phyloP scores from a whole-genome alignment of 306 rosid species.

The Canavalia ensiformis region DNA sequence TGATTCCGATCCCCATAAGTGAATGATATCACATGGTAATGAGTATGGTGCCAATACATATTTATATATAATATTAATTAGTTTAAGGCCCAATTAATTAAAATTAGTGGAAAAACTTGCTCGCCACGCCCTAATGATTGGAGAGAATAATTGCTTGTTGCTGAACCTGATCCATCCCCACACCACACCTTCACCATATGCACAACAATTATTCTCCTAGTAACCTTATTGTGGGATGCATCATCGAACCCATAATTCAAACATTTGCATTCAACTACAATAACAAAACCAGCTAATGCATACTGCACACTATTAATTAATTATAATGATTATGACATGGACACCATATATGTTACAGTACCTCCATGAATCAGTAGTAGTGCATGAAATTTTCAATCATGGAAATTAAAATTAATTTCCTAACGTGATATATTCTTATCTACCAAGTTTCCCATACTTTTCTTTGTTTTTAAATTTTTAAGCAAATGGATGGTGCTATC shows the following conservation, averaged over 20 bases:
- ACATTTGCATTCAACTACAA: constrained; percentile 11
- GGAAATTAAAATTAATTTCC: constrained; percentile 33
- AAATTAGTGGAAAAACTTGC: constrained; percentile 44
- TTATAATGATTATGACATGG: constrained; percentile 26
- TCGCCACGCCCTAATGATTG: constrained; percentile 46
- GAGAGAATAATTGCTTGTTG: constrained; percentile 32
- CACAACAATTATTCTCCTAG: constrained; percentile 38
- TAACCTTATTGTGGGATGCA: constrained; percentile 31
- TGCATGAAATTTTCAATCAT: constrained; percentile 19
- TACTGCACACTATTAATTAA: neutral
- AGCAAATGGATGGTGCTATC: constrained; percentile 30
- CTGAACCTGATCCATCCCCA: constrained; percentile 27
- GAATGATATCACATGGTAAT: constrained; percentile 48
- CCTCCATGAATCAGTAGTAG: neutral
- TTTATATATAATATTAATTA: neutral
- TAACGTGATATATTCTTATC: constrained; percentile 39
- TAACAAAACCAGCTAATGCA: constrained; percentile 16
- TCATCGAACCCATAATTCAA: constrained; percentile 37
- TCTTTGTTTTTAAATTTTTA: neutral
- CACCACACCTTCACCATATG: constrained; percentile 45
- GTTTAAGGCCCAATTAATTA: neutral
- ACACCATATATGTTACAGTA: neutral
- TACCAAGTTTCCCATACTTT: constrained; percentile 48
- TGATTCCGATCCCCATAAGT: constrained; percentile 42
- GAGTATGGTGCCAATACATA: constrained; percentile 38